A percentile compares a stretch with the other conserved stretches of the same genome.
Conservation (phyloP, 768 basidiomycete species). For the Cystofilobasidium bisporidii region DNA sequence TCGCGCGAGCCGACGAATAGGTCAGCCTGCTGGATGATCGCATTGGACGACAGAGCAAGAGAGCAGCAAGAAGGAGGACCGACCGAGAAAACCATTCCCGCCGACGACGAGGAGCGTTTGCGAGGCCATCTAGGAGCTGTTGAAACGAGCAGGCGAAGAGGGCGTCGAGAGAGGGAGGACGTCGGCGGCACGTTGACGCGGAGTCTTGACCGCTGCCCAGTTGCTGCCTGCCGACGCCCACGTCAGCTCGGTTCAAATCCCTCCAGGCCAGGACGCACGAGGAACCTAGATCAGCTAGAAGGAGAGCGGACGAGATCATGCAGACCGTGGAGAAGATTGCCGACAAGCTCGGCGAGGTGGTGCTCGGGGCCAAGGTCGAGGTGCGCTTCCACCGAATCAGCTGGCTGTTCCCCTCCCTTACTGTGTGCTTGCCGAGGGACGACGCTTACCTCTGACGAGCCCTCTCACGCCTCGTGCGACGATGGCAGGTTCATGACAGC, state of each 20-base stretch:
- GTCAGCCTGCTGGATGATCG: not conserved
- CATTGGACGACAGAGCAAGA: not conserved
- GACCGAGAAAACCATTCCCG: conserved; percentile 97
- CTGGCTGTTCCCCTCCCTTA: too few relatives aligned
- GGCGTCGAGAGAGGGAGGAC: not conserved
- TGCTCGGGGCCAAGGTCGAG: not conserved
- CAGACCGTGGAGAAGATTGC: not conserved
- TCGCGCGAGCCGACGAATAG: conserved; percentile 7
- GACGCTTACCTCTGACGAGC: not conserved
- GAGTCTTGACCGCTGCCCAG: not conserved
- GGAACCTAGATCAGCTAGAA: too few relatives aligned
- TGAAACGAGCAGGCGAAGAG: too few relatives aligned
- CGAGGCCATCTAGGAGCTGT: not conserved
- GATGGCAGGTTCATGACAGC: not conserved
- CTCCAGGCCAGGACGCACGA: too few relatives aligned
- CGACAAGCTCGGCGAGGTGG: not conserved
- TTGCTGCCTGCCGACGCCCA: not conserved
- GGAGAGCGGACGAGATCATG: not conserved
- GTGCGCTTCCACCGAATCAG: not conserved
- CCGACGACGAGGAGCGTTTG: conserved; percentile 78
- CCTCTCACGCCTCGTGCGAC: too few relatives aligned
- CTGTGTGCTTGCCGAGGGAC: too few relatives aligned
- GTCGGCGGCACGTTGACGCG: not conserved
- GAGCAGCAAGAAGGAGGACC: conserved; percentile 23
- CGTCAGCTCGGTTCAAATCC: not conserved